phyloP scores from a whole-genome alignment of 768 basidiomycete species.

The Hygrocybe coccinea region DNA sequence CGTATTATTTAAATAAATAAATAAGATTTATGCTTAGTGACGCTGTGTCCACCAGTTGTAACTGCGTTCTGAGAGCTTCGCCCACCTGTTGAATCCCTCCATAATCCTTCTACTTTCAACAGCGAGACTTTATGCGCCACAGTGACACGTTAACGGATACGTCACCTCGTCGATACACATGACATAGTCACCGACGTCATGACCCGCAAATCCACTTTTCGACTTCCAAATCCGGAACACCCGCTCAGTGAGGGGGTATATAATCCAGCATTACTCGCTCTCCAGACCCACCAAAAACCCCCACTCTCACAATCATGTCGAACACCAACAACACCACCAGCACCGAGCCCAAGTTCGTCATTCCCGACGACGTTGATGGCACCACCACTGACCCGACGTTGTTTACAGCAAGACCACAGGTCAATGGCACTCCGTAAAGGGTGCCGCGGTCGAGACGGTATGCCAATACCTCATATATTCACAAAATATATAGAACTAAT shows the following conservation, averaged over 20 bases:
- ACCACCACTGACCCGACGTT: background rate
- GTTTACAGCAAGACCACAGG: slow-evolving; percentile 34
- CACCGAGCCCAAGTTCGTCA: background rate
- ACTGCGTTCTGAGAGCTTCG: too few species aligned
- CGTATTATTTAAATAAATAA: too few species aligned
- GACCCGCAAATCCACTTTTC: background rate
- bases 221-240: background rate
- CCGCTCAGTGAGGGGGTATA: background rate
- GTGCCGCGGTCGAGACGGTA: slow-evolving; percentile 28
- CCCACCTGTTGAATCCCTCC: too few species aligned
- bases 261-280: background rate
- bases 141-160: background rate
- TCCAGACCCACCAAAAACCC: background rate
- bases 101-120: too few species aligned
- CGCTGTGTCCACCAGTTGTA: too few species aligned
- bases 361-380: background rate
- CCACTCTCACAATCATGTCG: background rate
- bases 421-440: slow-evolving; percentile 38
- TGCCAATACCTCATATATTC: background rate
- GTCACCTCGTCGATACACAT: background rate
- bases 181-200: background rate
- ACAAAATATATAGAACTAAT: background rate
- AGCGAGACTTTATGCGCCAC: background rate
- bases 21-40: too few species aligned
- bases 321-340: too few species aligned